Conservation (phyloP, 305 asterid genomes). For the Ilex paraguariensis region DNA sequence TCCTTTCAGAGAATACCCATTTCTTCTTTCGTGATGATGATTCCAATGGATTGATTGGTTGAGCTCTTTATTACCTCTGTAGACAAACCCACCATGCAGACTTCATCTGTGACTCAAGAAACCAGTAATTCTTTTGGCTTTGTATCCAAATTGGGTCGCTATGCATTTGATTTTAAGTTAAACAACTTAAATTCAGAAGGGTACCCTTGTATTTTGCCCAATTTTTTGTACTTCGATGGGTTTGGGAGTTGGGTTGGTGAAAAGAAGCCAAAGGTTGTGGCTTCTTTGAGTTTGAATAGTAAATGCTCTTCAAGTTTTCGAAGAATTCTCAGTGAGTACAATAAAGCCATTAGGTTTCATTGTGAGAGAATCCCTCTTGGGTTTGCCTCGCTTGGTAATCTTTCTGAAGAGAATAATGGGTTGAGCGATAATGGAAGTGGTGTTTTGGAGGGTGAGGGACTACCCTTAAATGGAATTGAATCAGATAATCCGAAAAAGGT, state of each 20-base stretch:
- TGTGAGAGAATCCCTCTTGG: constrained; percentile 80
- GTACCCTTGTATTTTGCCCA: constrained; percentile 29
- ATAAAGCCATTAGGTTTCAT: constrained; percentile 63
- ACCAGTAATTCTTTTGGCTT: constrained; percentile 39
- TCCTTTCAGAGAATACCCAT: constrained; percentile 19
- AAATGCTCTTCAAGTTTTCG: constrained; percentile 54
- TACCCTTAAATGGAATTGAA: constrained; percentile 27
- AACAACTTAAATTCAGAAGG: constrained; percentile 23
- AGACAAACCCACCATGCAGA: constrained; percentile 45
- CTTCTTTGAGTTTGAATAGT: constrained; percentile 58
- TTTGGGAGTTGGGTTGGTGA: constrained; percentile 12
- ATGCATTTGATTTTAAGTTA: constrained; percentile 35
- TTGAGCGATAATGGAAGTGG: constrained; percentile 46
- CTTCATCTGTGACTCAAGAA: constrained; percentile 68
- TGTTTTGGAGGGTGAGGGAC: constrained; percentile 49
- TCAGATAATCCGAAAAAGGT: constrained; percentile 59
- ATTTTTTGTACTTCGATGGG: constrained; percentile 45
- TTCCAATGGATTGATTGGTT: constrained; percentile 1
- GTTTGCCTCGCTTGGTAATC: constrained; percentile 56
- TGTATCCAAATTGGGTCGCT: constrained; percentile 53
- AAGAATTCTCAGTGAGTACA: constrained; percentile 50
- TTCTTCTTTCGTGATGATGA: constrained; percentile 13
- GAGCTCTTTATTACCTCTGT: constrained; percentile 14
- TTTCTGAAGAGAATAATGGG: constrained; percentile 50
- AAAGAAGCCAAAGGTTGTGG: constrained; percentile 44